phyloP scores from a whole-genome alignment of 1,139 yeast genomes.

The Pichia sp. region DNA sequence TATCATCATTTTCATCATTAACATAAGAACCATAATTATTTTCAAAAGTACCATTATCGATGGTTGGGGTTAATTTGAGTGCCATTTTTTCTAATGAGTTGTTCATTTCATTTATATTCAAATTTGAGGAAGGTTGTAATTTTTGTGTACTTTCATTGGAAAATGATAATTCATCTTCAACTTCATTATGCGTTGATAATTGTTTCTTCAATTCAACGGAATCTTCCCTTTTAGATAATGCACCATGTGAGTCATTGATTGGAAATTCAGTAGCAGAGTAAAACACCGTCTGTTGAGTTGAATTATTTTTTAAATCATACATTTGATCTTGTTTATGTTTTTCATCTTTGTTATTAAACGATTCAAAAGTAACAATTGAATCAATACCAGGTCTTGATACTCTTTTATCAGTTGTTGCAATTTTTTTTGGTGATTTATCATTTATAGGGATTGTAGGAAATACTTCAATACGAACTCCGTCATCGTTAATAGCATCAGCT shows the following conservation, averaged over 20 bases:
- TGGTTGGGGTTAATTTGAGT: slow-evolving; percentile 2
- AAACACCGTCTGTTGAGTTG: slow-evolving; percentile 15
- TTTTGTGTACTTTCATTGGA: neutral
- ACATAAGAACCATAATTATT: slow-evolving; percentile 12
- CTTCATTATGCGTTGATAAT: neutral
- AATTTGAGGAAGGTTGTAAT: neutral
- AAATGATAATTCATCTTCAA: neutral
- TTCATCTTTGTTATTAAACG: slow-evolving; percentile 4
- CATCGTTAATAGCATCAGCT: neutral
- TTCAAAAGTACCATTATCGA: slow-evolving; percentile 5
- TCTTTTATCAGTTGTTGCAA: neutral
- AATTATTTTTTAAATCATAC: slow-evolving; percentile 14
- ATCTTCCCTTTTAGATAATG: neutral
- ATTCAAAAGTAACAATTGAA: slow-evolving; percentile 13
- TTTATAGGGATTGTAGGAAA: neutral
- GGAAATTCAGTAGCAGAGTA: slow-evolving; percentile 17
- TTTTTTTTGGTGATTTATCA: neutral
- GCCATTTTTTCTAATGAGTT: slow-evolving; percentile 9
- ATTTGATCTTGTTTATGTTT: slow-evolving; percentile 4
- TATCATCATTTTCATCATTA: neutral
- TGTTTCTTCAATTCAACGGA: neutral
- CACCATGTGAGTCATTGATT: neutral
- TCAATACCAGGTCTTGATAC: slow-evolving; percentile 5
- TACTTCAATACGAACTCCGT: neutral
- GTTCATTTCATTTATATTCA: slow-evolving; percentile 2